Conservation (phyloP, 805 yeast species). For the Candida khao-thaluensis region DNA sequence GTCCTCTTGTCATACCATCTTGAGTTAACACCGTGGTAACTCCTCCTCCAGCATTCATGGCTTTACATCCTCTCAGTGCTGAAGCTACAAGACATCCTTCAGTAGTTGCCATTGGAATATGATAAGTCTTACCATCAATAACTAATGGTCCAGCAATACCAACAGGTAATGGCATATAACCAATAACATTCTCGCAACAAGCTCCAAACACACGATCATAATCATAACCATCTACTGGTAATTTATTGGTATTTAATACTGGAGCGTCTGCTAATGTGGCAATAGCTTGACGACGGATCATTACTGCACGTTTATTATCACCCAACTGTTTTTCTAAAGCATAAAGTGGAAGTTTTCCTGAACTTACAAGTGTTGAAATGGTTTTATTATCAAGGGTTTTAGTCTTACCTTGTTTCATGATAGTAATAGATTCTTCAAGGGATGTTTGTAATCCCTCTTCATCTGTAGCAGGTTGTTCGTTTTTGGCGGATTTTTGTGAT, state of each 20-base stretch:
- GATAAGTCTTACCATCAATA: conserved; percentile 84
- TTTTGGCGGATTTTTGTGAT: not conserved
- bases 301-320: conserved; percentile 90
- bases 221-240: conserved; percentile 84
- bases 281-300: conserved; percentile 89
- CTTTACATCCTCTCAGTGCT: conserved; percentile 98
- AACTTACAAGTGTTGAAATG: conserved; percentile 64
- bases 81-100: conserved; percentile 99
- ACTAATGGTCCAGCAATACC: conserved; percentile 97
- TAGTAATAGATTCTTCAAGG: conserved; percentile 59
- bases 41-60: conserved; percentile 97
- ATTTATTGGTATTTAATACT: conserved; percentile 61
- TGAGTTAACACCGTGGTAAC: conserved; percentile 85
- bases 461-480: conserved; percentile 22
- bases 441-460: conserved; percentile 39
- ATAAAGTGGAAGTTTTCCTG: conserved; percentile 84
- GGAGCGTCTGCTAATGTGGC: conserved; percentile 82
- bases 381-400: conserved; percentile 68
- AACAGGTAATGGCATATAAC: conserved; percentile 93
- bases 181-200: conserved; percentile 98
- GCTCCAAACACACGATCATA: conserved; percentile 97
- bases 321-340: conserved; percentile 90
- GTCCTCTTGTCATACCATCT: conserved; percentile 99
- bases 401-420: conserved; percentile 71
- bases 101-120: conserved; percentile 98